Percentiles rank a stretch among this genome's conserved stretches.
phyloP scores from a whole-genome alignment of 495 filamentous ascomycete species.

The Penicillium arizonense region DNA sequence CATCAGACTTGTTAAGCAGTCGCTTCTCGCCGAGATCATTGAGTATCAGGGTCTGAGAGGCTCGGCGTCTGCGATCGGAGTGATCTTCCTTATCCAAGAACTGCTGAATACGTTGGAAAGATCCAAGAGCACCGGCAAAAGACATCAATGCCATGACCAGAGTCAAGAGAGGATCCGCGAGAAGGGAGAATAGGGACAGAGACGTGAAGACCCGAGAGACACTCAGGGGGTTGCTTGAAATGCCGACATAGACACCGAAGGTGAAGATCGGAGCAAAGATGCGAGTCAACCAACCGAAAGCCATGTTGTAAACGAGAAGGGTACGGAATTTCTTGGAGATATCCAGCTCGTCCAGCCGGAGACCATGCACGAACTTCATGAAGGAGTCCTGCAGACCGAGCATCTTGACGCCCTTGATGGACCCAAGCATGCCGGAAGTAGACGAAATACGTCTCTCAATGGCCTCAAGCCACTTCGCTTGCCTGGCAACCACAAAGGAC shows the following conservation, averaged over 20 bases:
- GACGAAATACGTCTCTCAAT: conserved; percentile 53
- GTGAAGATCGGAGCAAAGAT: conserved; percentile 53
- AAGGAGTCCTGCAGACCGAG: conserved; percentile 47
- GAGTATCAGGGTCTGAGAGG: conserved; percentile 16
- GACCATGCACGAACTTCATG: conserved; percentile 41
- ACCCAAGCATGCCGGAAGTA: conserved; percentile 52
- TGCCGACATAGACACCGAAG: conserved; percentile 49
- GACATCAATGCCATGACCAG: conserved; percentile 57
- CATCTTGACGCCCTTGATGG: conserved; percentile 65
- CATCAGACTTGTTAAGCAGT: conserved; percentile 14
- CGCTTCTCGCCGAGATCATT: conserved; percentile 25
- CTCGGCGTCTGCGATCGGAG: conserved; percentile 27
- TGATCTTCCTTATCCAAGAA: conserved; percentile 51
- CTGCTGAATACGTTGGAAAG: conserved; percentile 57
- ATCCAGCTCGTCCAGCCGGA: conserved; percentile 56
- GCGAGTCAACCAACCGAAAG: conserved; percentile 50
- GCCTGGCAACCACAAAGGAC: conserved; percentile 24
- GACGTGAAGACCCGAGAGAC: conserved; percentile 57
- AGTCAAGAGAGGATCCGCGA: conserved; percentile 53
- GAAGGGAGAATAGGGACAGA: conserved; percentile 57
- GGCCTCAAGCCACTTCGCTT: conserved; percentile 28
- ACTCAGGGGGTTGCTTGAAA: conserved; percentile 49
- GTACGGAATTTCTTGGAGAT: conserved; percentile 56
- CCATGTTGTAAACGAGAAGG: conserved; percentile 55
- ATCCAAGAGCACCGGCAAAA: conserved; percentile 54